Conservation (phyloP, 2,329 filamentous ascomycete species). For the Aureobasidium sp. region DNA sequence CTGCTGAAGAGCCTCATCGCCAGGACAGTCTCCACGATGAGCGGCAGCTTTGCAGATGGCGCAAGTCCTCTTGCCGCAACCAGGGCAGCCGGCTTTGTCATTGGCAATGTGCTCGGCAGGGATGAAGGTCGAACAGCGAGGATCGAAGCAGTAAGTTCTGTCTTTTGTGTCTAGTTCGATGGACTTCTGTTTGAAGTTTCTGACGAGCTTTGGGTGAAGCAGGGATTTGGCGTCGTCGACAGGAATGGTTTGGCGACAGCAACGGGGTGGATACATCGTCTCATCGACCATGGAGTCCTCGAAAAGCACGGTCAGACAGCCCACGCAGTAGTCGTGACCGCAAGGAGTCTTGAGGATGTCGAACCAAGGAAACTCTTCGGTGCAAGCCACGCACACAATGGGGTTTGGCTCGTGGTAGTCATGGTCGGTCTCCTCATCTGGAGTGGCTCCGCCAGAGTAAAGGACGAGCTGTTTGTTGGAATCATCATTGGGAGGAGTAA, state of each 20-base stretch:
- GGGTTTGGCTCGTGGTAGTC: not conserved
- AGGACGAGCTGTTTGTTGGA: not conserved
- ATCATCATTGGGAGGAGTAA: not conserved
- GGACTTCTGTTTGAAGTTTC: slow-evolving; percentile 39
- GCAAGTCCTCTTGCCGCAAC: slow-evolving; percentile 44
- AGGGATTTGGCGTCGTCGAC: slow-evolving; percentile 30
- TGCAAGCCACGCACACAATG: not conserved
- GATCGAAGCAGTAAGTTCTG: slow-evolving; percentile 45
- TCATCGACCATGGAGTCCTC: slow-evolving; percentile 41
- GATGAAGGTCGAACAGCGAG: slow-evolving; percentile 44
- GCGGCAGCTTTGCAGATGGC: slow-evolving; percentile 37
- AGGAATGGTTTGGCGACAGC: slow-evolving; percentile 42
- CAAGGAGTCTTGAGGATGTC: slow-evolving; percentile 26
- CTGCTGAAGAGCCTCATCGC: slow-evolving; percentile 36
- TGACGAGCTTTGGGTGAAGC: slow-evolving; percentile 32
- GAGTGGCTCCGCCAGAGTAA: not conserved
- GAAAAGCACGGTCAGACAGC: slow-evolving; percentile 44
- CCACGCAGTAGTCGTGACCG: slow-evolving; percentile 46
- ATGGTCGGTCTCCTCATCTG: not conserved
- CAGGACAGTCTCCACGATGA: slow-evolving; percentile 45
- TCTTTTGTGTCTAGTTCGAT: slow-evolving; percentile 44
- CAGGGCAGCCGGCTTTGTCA: slow-evolving; percentile 36
- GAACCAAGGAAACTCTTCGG: slow-evolving; percentile 18
- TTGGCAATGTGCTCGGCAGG: slow-evolving; percentile 26
- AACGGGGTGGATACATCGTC: slow-evolving; percentile 49